phyloP scores from a whole-genome alignment of 345 rosid species.

The Populus ilicifolia region DNA sequence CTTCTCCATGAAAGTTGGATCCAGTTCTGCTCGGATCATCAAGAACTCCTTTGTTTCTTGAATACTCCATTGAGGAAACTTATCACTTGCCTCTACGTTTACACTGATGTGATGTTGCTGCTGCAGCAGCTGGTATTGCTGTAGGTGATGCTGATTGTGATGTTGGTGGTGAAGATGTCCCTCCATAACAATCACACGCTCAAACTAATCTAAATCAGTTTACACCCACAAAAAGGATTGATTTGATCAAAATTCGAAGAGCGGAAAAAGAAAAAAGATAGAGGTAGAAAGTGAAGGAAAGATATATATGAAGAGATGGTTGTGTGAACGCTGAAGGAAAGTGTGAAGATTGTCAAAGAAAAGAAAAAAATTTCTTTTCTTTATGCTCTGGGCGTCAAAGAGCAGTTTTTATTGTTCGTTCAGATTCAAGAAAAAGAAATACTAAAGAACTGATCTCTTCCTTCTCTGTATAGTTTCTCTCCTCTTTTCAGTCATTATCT shows the following conservation, averaged over 20 bases:
- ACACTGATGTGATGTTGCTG: slow-evolving; percentile 42
- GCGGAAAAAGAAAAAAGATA: slow-evolving; percentile 5
- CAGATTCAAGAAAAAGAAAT: slow-evolving; percentile 34
- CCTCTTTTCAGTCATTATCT: slow-evolving; percentile 47
- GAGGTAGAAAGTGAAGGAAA: slow-evolving; percentile 25
- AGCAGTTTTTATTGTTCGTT: slow-evolving; percentile 25
- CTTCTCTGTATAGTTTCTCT: slow-evolving; percentile 21
- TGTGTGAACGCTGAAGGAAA: slow-evolving; percentile 39
- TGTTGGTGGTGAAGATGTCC: slow-evolving; percentile 48
- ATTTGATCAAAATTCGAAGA: background rate
- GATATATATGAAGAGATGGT: slow-evolving; percentile 29
- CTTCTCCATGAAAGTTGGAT: slow-evolving; percentile 87
- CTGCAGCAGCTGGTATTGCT: slow-evolving; percentile 14
- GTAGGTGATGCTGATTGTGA: slow-evolving; percentile 1
- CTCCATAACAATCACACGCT: slow-evolving; percentile 42
- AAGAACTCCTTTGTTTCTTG: slow-evolving; percentile 87
- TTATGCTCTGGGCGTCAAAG: slow-evolving; percentile 31
- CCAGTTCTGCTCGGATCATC: slow-evolving; percentile 74
- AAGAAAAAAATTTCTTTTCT: background rate
- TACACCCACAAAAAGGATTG: slow-evolving; percentile 7
- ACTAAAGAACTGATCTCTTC: slow-evolving; percentile 8
- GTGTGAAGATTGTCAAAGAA: slow-evolving; percentile 55
- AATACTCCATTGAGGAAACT: slow-evolving; percentile 95
- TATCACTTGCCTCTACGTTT: slow-evolving; percentile 48
- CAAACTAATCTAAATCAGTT: slow-evolving; percentile 4